Evolutionary conservation across 352 stramenopile species (phyloP).

Genomic region (Elongisporangium prolatum): DNA sequence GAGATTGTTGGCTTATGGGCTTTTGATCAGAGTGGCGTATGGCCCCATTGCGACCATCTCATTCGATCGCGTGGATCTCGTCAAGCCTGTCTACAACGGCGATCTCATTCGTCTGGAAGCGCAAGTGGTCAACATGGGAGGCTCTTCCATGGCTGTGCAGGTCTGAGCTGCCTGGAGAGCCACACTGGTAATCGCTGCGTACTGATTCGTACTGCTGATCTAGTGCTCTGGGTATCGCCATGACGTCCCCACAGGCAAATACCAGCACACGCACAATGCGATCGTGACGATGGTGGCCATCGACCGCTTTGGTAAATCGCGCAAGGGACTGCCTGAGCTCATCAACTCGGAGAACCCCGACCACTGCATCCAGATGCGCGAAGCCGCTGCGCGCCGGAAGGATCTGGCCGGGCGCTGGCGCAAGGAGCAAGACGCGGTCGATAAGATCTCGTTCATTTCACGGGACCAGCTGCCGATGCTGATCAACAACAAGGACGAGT

Average conservation of each 20-base stretch:
- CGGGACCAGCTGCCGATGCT: constrained; percentile 21
- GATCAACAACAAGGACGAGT: constrained; percentile 29
- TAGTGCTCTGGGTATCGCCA: constrained; percentile 30
- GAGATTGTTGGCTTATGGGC: not conserved
- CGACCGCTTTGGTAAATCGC: constrained; percentile 36
- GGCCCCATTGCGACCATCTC: constrained; percentile 43
- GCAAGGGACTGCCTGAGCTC: constrained; percentile 33
- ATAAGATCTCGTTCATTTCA: constrained; percentile 30
- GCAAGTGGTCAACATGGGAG: constrained; percentile 38
- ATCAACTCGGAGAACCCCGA: constrained; percentile 33
- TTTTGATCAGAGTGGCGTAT: constrained; percentile 15
- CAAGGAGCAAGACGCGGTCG: constrained; percentile 38
- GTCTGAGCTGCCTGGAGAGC: constrained; percentile 10
- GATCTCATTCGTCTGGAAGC: constrained; percentile 50
- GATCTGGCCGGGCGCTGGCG: constrained; percentile 35
- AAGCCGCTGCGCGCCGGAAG: constrained; percentile 28
- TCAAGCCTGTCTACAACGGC: constrained; percentile 51
- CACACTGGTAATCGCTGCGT: not conserved
- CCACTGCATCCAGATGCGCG: constrained; percentile 38
- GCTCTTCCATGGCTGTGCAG: constrained; percentile 53
- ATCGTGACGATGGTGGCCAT: constrained; percentile 67
- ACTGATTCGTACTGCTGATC: not conserved
- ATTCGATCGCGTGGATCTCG: constrained; percentile 50
- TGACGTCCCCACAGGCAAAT: constrained; percentile 27
- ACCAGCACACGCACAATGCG: constrained; percentile 50